Base-by-base conservation (phyloP, 192 early-diverging fungal species). In the Lobulomyces angularis region DNA sequence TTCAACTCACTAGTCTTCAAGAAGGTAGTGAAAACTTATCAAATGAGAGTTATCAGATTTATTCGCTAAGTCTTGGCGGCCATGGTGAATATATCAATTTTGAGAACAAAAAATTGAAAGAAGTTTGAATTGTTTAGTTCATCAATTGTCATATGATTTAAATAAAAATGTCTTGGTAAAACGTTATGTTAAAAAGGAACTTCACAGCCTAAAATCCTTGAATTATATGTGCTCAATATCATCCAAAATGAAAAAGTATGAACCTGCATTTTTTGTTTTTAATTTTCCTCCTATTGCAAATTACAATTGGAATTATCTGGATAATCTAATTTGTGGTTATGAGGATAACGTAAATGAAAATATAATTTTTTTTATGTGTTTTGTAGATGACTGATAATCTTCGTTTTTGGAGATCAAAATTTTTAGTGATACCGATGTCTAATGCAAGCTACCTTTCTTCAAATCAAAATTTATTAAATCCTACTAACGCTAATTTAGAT, bases 261-360 rank as follows among this genome's bases (percentile, higher is more conserved):
- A 55, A 33, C 48, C 59, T 0, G 56, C 76, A 22, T 48, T 42
- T 0, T 56, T 83, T 9, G 58, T 45, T 0, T 97, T 97, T 43
- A 41, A 47, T 3, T 94, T 94, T 57, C 81, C 94, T 11, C 58
- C 58, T 8, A 45, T 83, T 16, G 58, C 77, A 3, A 67, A 77
- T 30, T 89, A 91, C 56, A 81, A 83, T 25, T 97, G 94, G 94
- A 97, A 94, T 48, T 86, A 81, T 30, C 62, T 94, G 20, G 94
- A 97, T 57, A 79, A 82, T 39, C 61, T 91, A 20, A 80, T 94
- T n/a, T 67, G 82, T 14, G 91, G 90, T 24, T 82, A 86, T 43
- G 77, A 83, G 48, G 77, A 84, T 20, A 79, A 80, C n/a, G n/a
- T n/a, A n/a, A n/a, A n/a, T n/a, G n/a, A n/a, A n/a, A n/a, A n/a